These are phyloP conservation scores for Fraxinus floribunda DNA, from an alignment of 305 asterid genomes.

Conservation along the genomic window DNA sequence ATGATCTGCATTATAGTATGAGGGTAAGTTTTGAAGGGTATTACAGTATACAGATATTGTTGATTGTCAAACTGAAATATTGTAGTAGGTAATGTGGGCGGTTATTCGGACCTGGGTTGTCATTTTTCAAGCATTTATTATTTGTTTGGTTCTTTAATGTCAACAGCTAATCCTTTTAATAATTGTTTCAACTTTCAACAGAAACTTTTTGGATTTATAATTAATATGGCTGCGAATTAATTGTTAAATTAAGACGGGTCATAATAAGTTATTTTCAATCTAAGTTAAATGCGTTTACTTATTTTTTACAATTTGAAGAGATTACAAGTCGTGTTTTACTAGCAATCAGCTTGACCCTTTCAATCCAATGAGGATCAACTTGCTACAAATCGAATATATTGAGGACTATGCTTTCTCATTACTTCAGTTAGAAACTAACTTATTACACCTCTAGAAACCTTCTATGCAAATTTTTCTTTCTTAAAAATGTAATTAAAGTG, in stretches of 20 bases:
- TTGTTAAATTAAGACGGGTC: background rate
- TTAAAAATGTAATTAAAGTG: background rate
- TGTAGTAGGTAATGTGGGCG: constrained; percentile 25
- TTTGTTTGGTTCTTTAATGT: background rate
- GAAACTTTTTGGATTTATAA: background rate
- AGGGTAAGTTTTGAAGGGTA: background rate
- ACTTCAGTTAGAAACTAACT: background rate
- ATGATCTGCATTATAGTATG: background rate
- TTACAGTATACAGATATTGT: constrained; percentile 1
- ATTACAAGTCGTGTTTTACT: background rate
- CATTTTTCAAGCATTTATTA: background rate
- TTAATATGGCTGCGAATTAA: background rate
- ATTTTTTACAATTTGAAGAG: background rate
- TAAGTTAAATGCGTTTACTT: background rate
- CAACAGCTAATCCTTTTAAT: constrained; percentile 7
- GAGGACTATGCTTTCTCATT: background rate
- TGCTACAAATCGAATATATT: background rate
- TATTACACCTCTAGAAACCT: background rate
- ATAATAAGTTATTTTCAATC: too few relatives aligned
- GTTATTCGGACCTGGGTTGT: constrained; percentile 29
- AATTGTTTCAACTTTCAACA: constrained; percentile 20
- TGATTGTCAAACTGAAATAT: constrained; percentile 21
- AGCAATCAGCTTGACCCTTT: background rate
- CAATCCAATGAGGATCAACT: background rate
- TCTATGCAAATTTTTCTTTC: background rate